These are phyloP conservation scores for Amanita thiersii DNA, from an alignment of 768 basidiomycete species.

Conservation along the genomic window DNA sequence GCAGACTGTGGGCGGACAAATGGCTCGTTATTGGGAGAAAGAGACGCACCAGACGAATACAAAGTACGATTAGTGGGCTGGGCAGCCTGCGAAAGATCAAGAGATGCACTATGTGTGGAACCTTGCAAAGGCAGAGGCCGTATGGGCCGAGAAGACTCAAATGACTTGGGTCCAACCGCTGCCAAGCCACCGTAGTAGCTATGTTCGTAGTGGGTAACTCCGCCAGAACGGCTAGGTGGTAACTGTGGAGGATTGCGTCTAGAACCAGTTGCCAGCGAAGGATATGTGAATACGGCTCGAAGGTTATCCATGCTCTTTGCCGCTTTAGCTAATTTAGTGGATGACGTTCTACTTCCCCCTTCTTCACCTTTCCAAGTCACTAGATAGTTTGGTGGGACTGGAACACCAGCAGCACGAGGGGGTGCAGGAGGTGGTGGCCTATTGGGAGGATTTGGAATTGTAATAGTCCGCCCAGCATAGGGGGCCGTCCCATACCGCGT, in stretches of 20 bases:
- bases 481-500: conserved; percentile 22
- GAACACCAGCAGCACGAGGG: conserved; percentile 29
- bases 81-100: conserved; percentile 21
- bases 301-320: conserved; percentile 59
- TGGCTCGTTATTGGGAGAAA: conserved; percentile 47
- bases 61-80: conserved; percentile 19
- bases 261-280: conserved; percentile 21
- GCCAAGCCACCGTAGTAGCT: conserved; percentile 5
- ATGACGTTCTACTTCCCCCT: conserved; percentile 26
- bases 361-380: conserved; percentile 45
- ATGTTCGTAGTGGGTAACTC: background rate
- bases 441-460: conserved; percentile 28
- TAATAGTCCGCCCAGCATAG: conserved; percentile 21
- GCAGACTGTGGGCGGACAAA: conserved; percentile 60
- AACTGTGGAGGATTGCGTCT: conserved; percentile 25
- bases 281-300: conserved; percentile 22
- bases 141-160: conserved; percentile 28
- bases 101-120: conserved; percentile 22
- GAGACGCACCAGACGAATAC: conserved; percentile 14
- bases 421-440: conserved; percentile 28
- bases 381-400: conserved; percentile 38
- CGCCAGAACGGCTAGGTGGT: conserved; percentile 22
- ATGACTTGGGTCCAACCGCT: conserved; percentile 32
- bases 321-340: conserved; percentile 23
- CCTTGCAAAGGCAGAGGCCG: conserved; percentile 37